Conservation (phyloP, 495 filamentous ascomycete genomes). For the Lepraria neglecta region DNA sequence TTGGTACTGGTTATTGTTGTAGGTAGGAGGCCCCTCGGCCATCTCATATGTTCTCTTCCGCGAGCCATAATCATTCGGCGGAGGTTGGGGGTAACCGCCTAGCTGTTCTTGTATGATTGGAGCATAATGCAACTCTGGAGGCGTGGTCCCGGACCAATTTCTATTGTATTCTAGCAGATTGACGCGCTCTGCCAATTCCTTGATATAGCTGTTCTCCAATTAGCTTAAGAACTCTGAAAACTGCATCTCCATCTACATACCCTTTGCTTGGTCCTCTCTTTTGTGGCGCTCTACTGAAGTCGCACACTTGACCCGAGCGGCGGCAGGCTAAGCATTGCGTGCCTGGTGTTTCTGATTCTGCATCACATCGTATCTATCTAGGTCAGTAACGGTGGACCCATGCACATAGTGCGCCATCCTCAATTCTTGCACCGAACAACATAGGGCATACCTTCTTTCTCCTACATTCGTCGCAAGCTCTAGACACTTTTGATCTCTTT, state of each 20-base stretch:
- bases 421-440: not conserved
- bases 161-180: constrained; percentile 63
- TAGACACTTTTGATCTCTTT: constrained; percentile 85
- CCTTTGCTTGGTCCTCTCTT: constrained; percentile 96
- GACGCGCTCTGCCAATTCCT: constrained; percentile 85
- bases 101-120: constrained; percentile 41
- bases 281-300: constrained; percentile 88
- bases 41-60: constrained; percentile 55
- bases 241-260: constrained; percentile 38
- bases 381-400: constrained; percentile 25
- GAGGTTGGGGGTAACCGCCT: not conserved
- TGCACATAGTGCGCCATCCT: not conserved
- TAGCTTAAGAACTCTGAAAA: constrained; percentile 7
- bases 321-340: constrained; percentile 83
- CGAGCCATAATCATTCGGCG: constrained; percentile 10
- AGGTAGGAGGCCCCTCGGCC: constrained; percentile 43
- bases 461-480: constrained; percentile 91
- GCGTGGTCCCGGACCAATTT: constrained; percentile 36
- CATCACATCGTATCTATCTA: constrained; percentile 81
- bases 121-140: constrained; percentile 37
- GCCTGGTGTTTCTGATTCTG: constrained; percentile 68
- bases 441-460: constrained; percentile 67
- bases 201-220: constrained; percentile 68
- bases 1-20: constrained; percentile 12
- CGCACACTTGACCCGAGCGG: constrained; percentile 67